Conservation (phyloP, 768 basidiomycete genomes). For the Mycena galericulata region DNA sequence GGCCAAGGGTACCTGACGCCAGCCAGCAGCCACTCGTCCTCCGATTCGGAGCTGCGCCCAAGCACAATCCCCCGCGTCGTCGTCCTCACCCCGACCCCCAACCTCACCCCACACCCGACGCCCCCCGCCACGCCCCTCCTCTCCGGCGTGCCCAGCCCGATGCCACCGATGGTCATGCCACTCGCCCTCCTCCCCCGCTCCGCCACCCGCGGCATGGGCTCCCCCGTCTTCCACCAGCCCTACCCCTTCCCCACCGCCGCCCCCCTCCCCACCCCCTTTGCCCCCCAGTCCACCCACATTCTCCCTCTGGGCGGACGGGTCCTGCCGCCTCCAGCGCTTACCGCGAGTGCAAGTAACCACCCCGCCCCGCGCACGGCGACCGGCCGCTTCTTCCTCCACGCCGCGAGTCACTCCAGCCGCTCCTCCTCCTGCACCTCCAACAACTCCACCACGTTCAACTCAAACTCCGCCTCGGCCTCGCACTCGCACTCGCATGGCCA, state of each 20-base stretch:
- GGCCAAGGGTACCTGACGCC: constrained; percentile 21
- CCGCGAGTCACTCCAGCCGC: no score
- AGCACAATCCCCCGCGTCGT: constrained; percentile 61
- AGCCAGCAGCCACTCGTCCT: constrained; percentile 1
- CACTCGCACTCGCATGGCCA: constrained; percentile 10
- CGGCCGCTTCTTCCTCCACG: no score
- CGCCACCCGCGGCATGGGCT: constrained; percentile 35
- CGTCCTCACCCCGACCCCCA: constrained; percentile 82
- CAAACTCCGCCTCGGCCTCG: background rate
- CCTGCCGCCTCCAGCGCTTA: background rate
- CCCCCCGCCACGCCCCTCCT: constrained; percentile 77
- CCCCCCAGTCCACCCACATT: constrained; percentile 31
- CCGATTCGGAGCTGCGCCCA: constrained; percentile 16
- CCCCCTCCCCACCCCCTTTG: background rate
- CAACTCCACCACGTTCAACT: no score
- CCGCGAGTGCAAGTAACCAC: no score
- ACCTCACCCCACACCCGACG: constrained; percentile 82
- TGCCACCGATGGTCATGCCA: background rate
- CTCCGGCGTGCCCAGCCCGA: constrained; percentile 12
- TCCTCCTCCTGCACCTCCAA: no score
- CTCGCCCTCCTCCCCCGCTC: constrained; percentile 19
- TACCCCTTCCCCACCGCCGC: background rate
- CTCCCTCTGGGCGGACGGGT: constrained; percentile 30
- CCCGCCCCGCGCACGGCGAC: background rate
- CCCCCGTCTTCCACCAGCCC: constrained; percentile 13